Evolutionary conservation across 2,329 filamentous ascomycete genomes (phyloP).

Genomic region (Coniochaeta prunicola): DNA sequence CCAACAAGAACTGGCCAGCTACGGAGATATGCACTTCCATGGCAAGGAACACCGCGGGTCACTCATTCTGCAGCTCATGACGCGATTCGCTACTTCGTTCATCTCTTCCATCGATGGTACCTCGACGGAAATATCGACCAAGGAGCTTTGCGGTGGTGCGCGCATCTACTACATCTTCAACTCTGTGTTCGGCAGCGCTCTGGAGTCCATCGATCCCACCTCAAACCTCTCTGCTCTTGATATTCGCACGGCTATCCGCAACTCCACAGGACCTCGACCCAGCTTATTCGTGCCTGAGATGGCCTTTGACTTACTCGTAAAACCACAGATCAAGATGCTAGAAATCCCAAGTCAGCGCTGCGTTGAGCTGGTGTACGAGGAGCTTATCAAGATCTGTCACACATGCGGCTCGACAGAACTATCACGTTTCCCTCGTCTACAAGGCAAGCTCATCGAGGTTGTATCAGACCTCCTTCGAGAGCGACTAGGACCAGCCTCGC

Average conservation of each 20-base stretch:
- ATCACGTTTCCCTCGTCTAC: conserved; percentile 81
- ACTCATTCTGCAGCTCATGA: conserved; percentile 95
- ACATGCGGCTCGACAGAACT: conserved; percentile 95
- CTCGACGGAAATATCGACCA: conserved; percentile 96
- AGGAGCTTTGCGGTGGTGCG: conserved; percentile 90
- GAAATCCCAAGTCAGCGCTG: conserved; percentile 94
- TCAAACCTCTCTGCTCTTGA: conserved; percentile 90
- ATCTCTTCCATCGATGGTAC: conserved; percentile 98
- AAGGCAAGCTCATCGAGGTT: conserved; percentile 95
- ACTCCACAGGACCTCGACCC: conserved; percentile 91
- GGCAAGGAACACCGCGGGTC: conserved; percentile 95
- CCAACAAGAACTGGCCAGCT: conserved; percentile 95
- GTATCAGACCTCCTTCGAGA: conserved; percentile 93
- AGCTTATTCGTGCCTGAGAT: conserved; percentile 97
- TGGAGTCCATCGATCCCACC: conserved; percentile 94
- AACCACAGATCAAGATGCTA: conserved; percentile 95
- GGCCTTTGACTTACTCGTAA: conserved; percentile 94
- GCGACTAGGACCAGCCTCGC: conserved; percentile 79
- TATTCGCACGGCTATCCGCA: conserved; percentile 94
- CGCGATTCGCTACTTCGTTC: conserved; percentile 93
- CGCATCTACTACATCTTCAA: conserved; percentile 99
- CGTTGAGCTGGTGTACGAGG: conserved; percentile 96
- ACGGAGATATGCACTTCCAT: conserved; percentile 95
- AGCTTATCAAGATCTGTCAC: conserved; percentile 98
- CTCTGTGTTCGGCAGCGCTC: conserved; percentile 92